Evolutionary conservation across 352 stramenopile species (phyloP).

Genomic region (Saprolegnia parasitica): DNA sequence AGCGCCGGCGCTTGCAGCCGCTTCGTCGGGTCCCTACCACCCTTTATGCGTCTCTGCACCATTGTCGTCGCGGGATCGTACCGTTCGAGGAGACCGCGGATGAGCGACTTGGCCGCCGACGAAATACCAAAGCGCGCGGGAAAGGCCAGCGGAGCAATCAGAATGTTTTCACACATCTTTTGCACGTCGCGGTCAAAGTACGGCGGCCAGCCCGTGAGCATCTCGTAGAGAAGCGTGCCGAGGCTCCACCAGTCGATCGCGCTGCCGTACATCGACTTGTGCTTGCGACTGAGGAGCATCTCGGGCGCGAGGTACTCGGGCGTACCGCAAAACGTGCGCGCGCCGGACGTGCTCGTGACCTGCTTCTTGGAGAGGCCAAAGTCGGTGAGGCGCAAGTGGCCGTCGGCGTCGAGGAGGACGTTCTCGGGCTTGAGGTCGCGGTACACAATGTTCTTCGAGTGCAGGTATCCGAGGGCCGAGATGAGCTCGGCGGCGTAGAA

Average conservation of each 20-base stretch:
- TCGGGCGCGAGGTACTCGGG: conserved; percentile 85
- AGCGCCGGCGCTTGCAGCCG: conserved; percentile 51
- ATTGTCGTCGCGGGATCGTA: conserved; percentile 52
- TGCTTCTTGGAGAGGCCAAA: conserved; percentile 89
- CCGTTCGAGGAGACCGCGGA: conserved; percentile 66
- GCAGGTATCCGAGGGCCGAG: conserved; percentile 80
- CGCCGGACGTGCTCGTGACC: conserved; percentile 69
- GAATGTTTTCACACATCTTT: conserved; percentile 89
- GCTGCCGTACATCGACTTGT: conserved; percentile 87
- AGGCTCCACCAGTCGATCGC: conserved; percentile 93
- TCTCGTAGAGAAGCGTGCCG: conserved; percentile 92
- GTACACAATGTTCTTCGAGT: conserved; percentile 90
- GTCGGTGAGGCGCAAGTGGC: conserved; percentile 90
- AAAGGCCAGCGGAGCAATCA: conserved; percentile 85
- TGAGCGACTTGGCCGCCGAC: conserved; percentile 69
- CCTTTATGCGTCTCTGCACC: conserved; percentile 36
- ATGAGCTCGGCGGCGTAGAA: conserved; percentile 95
- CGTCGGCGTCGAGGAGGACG: conserved; percentile 88
- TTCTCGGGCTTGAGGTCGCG: conserved; percentile 93
- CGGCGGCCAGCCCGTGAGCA: conserved; percentile 91
- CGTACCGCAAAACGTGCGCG: conserved; percentile 85
- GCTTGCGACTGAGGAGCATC: conserved; percentile 86
- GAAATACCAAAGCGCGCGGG: conserved; percentile 75
- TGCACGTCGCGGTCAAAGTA: conserved; percentile 92
- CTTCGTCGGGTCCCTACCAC: conserved; percentile 48